Base-by-base conservation (phyloP, 2,329 filamentous ascomycete genomes). In the Fusarium cyanostomum region DNA sequence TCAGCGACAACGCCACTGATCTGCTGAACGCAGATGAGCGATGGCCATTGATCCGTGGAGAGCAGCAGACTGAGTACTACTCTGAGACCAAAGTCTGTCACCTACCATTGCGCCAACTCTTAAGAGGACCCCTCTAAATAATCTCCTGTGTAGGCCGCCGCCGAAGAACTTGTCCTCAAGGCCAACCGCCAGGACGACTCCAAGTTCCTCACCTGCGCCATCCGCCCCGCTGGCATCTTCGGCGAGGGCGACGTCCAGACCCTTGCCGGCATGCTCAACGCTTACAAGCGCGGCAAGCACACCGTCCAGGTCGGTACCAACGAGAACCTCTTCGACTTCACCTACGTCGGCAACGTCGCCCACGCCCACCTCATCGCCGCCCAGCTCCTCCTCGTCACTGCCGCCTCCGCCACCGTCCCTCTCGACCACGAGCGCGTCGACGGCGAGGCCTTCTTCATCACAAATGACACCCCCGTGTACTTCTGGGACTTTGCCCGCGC, bases 161-260 rank as follows among this genome's bases (percentile, higher is more conserved):
- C 94, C 43, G 94, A 98, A 81, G 82, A 89, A 60, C 80, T 93
- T 50, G 92, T 96, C 66, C 82, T 97, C 52, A 81, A 86, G 49
- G 91, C 90, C 71, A 95, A 92, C 82, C 86, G 88, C 59, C 67
- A 80, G 46, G 81, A 77, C 70, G 68, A 83, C 52, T 79, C 82
- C 48, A 79, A 80, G 38, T 87, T 96, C 76, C 82, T 92, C 9
- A 96, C 93, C n/a, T 86, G 86, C 71, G 84, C 93, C 27, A 85
- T 98, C 64, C 91, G 95, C 13, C 92, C 94, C 7, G 90, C 92
- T 11, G 92, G 92, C 66, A 96, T 98, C 75, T 92, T 97, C 72
- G 94, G 94, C 71, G 92, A 95, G 73, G 92, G 92, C 70, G 95
- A 99, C 79, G 86, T 87, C 50, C 90, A 93, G 73, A 78, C 89